Conservation (phyloP, 2,329 filamentous ascomycete genomes). For the Aspergillus amoenus region DNA sequence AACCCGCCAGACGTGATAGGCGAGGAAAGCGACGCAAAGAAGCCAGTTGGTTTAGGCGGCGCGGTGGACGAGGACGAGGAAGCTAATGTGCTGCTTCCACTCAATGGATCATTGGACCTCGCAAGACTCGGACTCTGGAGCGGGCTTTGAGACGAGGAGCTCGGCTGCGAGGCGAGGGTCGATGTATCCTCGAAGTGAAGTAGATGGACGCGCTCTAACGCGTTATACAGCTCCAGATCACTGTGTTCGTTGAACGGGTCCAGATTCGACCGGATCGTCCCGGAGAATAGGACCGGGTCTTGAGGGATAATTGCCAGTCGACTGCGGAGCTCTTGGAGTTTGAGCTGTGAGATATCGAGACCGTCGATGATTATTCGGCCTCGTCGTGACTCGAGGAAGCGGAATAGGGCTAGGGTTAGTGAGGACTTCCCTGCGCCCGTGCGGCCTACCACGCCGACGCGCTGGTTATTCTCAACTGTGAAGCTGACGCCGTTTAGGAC, state of each 20-base stretch:
- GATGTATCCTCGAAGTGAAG: slow-evolving; percentile 46
- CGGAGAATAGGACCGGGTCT: slow-evolving; percentile 78
- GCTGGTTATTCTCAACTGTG: slow-evolving; percentile 22
- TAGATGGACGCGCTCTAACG: slow-evolving; percentile 70
- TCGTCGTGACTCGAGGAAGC: slow-evolving; percentile 22
- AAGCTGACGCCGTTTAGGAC: slow-evolving; percentile 23
- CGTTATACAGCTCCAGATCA: slow-evolving; percentile 68
- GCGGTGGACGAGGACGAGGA: slow-evolving; percentile 9
- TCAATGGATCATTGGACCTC: not conserved
- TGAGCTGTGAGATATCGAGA: slow-evolving; percentile 48
- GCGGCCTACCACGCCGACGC: slow-evolving; percentile 30
- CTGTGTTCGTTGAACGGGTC: slow-evolving; percentile 71
- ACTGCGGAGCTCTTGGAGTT: slow-evolving; percentile 60
- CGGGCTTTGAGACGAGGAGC: not conserved
- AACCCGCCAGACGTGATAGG: slow-evolving; percentile 69
- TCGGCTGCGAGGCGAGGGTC: slow-evolving; percentile 16
- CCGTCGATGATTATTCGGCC: slow-evolving; percentile 29
- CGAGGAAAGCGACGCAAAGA: slow-evolving; percentile 63
- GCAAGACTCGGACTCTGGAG: not conserved
- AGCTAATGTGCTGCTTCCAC: slow-evolving; percentile 13
- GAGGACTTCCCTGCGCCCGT: slow-evolving; percentile 32
- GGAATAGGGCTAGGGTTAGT: slow-evolving; percentile 25
- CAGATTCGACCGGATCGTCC: slow-evolving; percentile 72
- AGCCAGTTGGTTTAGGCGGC: slow-evolving; percentile 24
- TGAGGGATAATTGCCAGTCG: slow-evolving; percentile 78